Base-by-base conservation (phyloP, 352 stramenopile genomes). In the Globisporangium nunn region DNA sequence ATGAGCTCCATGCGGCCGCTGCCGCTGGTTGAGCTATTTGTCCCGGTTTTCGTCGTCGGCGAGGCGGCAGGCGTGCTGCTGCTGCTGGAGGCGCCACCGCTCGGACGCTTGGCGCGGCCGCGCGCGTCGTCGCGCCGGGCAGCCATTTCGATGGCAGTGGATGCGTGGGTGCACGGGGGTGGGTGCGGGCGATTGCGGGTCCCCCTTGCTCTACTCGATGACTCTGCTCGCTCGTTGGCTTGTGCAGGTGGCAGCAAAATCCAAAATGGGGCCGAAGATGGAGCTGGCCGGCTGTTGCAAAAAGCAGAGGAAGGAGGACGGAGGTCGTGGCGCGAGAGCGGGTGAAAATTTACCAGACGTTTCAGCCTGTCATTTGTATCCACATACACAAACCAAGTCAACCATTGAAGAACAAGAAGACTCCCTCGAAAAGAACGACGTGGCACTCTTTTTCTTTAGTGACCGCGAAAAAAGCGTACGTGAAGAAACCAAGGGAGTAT, bases 1-100 rank as follows among this genome's bases (percentile, higher is more conserved):
- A 80, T 70, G 61, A 75, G 73, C 58, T 70, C 70, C 74, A 76
- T 74, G 63, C 78, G 73, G 59, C 76, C 43, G 15, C 43, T 30
- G 17, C 43, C n/a, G 43, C 17, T 31, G 12, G 6, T 54, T 10
- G 6, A 17, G 33, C 17, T 30, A 4, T 10, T 12, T 3, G 5
- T 23, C 6, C 43, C 43, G 43, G 11, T 17, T 17, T 17, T 43
- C 11, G 37, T 43, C 10, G 37, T 43, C 37, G 37, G 37, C 37
- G 37, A 43, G 11, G 37, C 37, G 5, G 37, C 37, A 3, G 37
- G 37, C 37, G 37, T 17, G 37, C 11, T 6, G 12, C 10, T 43
- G 37, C 4, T 14, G 12, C 11, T 5, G 37, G 37, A 5, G 37
- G 52, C 15, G 37, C 11, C 37, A 12, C 11, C 54, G 52, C 15